phyloP scores from a whole-genome alignment of 305 asterid species.

The Fraxinus velutina region DNA sequence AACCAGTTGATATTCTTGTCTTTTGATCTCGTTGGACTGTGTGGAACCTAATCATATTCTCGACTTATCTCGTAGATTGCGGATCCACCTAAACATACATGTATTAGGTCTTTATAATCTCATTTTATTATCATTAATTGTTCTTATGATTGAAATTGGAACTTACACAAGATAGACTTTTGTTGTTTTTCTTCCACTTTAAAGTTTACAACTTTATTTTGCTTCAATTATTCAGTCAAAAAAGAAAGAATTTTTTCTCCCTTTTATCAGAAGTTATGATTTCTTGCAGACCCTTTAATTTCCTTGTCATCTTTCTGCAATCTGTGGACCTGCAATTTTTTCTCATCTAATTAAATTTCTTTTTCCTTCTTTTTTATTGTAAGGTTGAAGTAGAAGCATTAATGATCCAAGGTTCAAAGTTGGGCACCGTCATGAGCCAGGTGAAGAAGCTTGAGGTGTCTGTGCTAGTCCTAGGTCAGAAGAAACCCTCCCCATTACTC shows the following conservation, averaged over 20 bases:
- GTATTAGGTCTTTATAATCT: neutral
- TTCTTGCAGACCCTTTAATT: neutral
- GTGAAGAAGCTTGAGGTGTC: constrained; percentile 91
- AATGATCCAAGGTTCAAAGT: constrained; percentile 70
- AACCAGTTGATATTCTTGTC: neutral
- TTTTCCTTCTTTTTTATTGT: neutral
- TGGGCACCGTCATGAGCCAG: constrained; percentile 72
- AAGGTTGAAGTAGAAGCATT: constrained; percentile 93
- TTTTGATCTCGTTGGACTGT: neutral
- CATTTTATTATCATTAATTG: neutral
- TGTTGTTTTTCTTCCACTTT: neutral
- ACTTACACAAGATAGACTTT: neutral
- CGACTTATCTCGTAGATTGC: neutral
- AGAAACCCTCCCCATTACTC: constrained; percentile 53
- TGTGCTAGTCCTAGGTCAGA: constrained; percentile 77
- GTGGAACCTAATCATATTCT: neutral
- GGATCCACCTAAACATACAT: neutral
- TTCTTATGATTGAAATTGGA: neutral
- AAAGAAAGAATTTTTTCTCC: neutral
- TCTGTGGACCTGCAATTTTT: neutral
- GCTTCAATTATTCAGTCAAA: neutral
- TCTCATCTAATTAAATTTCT: neutral
- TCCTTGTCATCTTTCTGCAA: neutral
- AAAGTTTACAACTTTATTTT: neutral
- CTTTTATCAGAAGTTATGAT: neutral